Percentiles rank a stretch among this genome's conserved stretches.
Conservation (phyloP, 2,329 filamentous ascomycete species). For the Lecanicillium sp. region DNA sequence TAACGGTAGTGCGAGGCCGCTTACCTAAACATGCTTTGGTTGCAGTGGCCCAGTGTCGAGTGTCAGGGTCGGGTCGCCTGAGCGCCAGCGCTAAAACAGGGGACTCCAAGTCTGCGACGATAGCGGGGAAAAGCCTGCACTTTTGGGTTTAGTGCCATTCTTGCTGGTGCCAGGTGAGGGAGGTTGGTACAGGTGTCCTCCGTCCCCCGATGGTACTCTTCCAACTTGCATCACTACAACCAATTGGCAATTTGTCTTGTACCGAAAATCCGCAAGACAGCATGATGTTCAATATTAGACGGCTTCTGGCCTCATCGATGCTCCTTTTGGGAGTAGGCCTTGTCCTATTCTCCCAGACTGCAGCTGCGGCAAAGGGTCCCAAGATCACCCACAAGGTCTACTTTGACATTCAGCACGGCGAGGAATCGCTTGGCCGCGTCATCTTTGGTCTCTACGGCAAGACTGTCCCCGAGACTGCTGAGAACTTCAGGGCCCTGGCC, state of each 20-base stretch:
- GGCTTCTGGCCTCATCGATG: constrained; percentile 61
- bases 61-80: no score
- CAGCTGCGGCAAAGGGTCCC: constrained; percentile 72
- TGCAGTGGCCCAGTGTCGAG: no score
- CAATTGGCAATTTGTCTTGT: constrained; percentile 2
- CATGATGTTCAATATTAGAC: constrained; percentile 68
- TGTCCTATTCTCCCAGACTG: constrained; percentile 66
- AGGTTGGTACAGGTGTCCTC: constrained; percentile 8
- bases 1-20: constrained; percentile 8
- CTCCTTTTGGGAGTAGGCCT: constrained; percentile 69
- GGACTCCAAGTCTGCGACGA: not conserved
- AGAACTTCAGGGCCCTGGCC: constrained; percentile 72
- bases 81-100: not conserved
- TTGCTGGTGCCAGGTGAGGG: not conserved
- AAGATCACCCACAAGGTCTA: constrained; percentile 96
- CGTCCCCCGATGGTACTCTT: constrained; percentile 10
- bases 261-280: constrained; percentile 2
- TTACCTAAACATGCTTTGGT: constrained; percentile 5
- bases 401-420: constrained; percentile 75
- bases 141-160: constrained; percentile 6
- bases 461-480: constrained; percentile 67
- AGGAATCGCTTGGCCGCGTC: constrained; percentile 64
- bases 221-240: constrained; percentile 9
- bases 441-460: constrained; percentile 81
- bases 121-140: constrained; percentile 4